phyloP scores from a whole-genome alignment of 169 alveolate species.

The Hepatocystis sp. region DNA sequence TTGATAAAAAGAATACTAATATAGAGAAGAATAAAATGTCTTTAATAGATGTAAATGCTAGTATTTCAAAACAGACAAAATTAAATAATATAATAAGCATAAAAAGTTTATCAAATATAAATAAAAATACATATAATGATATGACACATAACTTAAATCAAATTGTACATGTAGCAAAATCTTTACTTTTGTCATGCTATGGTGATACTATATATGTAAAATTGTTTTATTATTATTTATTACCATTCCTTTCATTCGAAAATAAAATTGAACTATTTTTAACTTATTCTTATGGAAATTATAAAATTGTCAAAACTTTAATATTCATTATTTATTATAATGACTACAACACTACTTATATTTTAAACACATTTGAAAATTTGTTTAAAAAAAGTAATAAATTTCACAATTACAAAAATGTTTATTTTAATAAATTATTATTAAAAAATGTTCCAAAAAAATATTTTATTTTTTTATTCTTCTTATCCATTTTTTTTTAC shows the following conservation, averaged over 20 bases:
- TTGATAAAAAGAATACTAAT: no score
- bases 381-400: constrained; percentile 4
- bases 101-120: constrained; percentile 7
- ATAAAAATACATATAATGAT: constrained; percentile 59
- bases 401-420: constrained; percentile 40
- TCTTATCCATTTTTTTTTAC: constrained; percentile 51
- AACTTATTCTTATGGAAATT: constrained; percentile 25
- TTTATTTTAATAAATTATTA: constrained; percentile 33
- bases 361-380: constrained; percentile 10
- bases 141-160: constrained; percentile 16
- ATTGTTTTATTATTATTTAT: constrained; percentile 39
- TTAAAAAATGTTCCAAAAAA: constrained; percentile 42
- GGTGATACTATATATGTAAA: constrained; percentile 58
- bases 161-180: constrained; percentile 33
- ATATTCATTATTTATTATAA: constrained; percentile 40
- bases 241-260: constrained; percentile 53
- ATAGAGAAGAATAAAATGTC: no score
- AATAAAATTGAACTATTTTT: constrained; percentile 67
- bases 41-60: no score
- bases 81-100: background rate
- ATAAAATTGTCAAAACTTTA: constrained; percentile 43
- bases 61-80: no score
- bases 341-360: constrained; percentile 12
- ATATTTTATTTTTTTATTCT: constrained; percentile 29
- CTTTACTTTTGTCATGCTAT: constrained; percentile 16